A percentile compares a stretch with the other conserved stretches of the same genome.
Conservation (phyloP, 2,329 filamentous ascomycete genomes). For the Fusarium algeriense region DNA sequence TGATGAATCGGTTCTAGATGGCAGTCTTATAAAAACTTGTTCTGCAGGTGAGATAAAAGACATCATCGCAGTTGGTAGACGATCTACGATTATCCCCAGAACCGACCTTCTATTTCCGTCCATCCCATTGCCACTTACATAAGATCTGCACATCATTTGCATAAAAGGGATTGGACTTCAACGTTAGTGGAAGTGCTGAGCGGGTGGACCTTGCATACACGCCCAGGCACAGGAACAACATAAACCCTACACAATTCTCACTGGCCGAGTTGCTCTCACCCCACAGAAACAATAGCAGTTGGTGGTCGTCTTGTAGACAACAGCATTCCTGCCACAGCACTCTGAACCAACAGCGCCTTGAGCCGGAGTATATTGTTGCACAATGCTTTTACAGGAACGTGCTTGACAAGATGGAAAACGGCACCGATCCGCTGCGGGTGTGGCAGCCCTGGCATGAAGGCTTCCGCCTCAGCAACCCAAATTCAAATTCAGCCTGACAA, state of each 20-base stretch:
- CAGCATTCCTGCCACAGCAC: slow-evolving; percentile 28
- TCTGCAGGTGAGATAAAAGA: neutral
- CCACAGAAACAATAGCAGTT: neutral
- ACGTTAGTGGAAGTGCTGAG: neutral
- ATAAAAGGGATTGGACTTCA: neutral
- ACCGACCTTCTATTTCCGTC: neutral
- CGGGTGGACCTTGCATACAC: slow-evolving; percentile 11
- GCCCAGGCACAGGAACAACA: neutral
- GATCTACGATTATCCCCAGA: neutral
- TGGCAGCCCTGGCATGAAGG: slow-evolving; percentile 29
- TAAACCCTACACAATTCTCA: neutral
- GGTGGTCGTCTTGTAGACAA: slow-evolving; percentile 5
- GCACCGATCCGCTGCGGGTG: slow-evolving; percentile 15
- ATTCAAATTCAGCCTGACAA: slow-evolving; percentile 32
- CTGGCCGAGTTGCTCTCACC: neutral
- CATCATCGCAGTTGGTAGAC: no score
- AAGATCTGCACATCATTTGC: neutral
- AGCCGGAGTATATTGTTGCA: neutral
- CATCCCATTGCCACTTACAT: neutral
- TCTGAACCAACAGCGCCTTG: slow-evolving; percentile 1
- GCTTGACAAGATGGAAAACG: slow-evolving; percentile 3
- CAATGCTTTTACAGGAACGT: slow-evolving; percentile 23
- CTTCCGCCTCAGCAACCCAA: slow-evolving; percentile 36
- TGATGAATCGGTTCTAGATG: no score
- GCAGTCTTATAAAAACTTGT: rapidly evolving